phyloP scores from a whole-genome alignment of 192 early-diverging fungal species.

The Phycomyces blakesleeanus region DNA sequence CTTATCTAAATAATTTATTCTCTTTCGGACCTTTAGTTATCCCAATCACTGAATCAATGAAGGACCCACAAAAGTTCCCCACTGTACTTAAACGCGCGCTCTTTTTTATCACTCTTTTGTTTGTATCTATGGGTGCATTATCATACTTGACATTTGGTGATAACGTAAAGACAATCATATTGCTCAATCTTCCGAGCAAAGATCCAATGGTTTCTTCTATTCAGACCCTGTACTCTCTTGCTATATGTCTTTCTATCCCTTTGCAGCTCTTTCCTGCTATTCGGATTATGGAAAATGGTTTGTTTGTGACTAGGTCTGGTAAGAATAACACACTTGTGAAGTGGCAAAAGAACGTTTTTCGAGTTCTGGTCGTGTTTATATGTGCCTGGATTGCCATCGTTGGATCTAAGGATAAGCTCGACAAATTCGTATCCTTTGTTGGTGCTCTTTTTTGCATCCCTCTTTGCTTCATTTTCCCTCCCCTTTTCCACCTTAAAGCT shows the following conservation, averaged over 20 bases:
- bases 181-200: conserved; percentile 63
- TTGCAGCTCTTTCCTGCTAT: conserved; percentile 69
- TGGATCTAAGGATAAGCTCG: conserved; percentile 57
- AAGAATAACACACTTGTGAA: conserved; percentile 57
- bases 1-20: too few relatives aligned
- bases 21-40: conserved; percentile 28
- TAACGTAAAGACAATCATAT: conserved; percentile 67
- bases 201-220: conserved; percentile 50
- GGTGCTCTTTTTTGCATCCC: conserved; percentile 64
- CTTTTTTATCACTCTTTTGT: conserved; percentile 39
- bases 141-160: conserved; percentile 68
- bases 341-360: conserved; percentile 71
- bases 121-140: conserved; percentile 43
- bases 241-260: conserved; percentile 75
- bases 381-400: conserved; percentile 58
- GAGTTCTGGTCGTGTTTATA: conserved; percentile 51
- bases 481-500: conserved; percentile 65
- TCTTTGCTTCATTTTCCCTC: conserved; percentile 71
- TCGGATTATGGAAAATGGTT: conserved; percentile 61
- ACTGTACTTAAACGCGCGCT: conserved; percentile 44
- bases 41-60: conserved; percentile 55
- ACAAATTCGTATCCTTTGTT: conserved; percentile 68
- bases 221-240: conserved; percentile 68
- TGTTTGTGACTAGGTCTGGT: conserved; percentile 53
- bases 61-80: conserved; percentile 52